Percentiles rank a stretch among this genome's conserved stretches.
Evolutionary conservation across 805 yeast genomes (phyloP).

Genomic region (Scheffersomyces ergatensis): DNA sequence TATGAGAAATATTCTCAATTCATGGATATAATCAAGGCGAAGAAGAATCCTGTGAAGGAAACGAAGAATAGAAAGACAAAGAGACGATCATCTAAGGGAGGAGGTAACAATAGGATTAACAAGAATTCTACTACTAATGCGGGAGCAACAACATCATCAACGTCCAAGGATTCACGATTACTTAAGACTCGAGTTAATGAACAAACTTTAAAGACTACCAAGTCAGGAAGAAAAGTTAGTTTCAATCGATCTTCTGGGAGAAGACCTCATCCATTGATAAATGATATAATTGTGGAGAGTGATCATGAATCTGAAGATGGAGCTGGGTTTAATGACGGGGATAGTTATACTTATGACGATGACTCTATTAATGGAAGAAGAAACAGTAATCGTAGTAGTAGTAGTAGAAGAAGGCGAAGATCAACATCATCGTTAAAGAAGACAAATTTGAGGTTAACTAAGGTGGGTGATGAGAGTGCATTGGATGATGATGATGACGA

Average conservation of each 20-base stretch:
- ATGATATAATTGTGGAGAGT: conserved; percentile 1
- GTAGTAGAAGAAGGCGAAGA: conserved; percentile 3
- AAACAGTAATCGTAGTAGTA: conserved; percentile 4
- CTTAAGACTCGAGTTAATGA: conserved; percentile 20
- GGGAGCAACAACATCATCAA: neutral
- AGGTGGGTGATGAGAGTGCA: neutral
- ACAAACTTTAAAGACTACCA: conserved; percentile 14
- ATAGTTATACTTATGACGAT: conserved; percentile 10
- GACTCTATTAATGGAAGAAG: no score
- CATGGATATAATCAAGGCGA: neutral
- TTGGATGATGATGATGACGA: neutral
- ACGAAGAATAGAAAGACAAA: neutral
- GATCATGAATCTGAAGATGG: conserved; percentile 7
- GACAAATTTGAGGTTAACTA: neutral
- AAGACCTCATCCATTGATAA: neutral
- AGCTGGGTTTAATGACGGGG: conserved; percentile 7
- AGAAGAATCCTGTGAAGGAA: neutral
- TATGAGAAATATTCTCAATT: conserved; percentile 5
- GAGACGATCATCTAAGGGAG: conserved; percentile 3
- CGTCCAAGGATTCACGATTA: conserved; percentile 7
- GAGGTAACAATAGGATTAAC: neutral
- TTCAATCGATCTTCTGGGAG: conserved; percentile 23
- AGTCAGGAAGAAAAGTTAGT: conserved; percentile 29
- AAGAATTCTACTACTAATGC: conserved; percentile 1
- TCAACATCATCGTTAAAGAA: neutral